phyloP scores from a whole-genome alignment of 345 rosid genomes.

The Mangifera indica region DNA sequence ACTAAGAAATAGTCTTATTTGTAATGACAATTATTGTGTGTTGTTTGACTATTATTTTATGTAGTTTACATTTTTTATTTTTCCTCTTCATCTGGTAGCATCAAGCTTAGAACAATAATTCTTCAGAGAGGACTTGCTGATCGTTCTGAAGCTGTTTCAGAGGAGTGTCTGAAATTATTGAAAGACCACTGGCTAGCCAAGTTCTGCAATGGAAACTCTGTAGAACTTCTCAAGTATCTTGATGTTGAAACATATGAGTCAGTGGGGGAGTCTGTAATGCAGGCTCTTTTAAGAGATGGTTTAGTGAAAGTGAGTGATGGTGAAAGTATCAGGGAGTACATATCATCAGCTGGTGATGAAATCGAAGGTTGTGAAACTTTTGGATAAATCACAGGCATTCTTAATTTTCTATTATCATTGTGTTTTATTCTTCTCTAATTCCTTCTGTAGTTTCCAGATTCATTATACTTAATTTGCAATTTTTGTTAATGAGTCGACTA shows the following conservation, averaged over 20 bases:
- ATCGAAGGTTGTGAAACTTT: conserved; percentile 48
- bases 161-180: conserved; percentile 84
- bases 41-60: neutral
- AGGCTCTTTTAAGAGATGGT: conserved; percentile 61
- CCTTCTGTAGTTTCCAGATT: too few species aligned
- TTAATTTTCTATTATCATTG: conserved; percentile 15
- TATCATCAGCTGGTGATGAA: conserved; percentile 37
- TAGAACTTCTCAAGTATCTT: conserved; percentile 80
- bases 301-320: conserved; percentile 44
- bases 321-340: conserved; percentile 57
- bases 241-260: conserved; percentile 93
- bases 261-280: conserved; percentile 84
- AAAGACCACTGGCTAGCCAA: conserved; percentile 78
- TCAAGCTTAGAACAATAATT: conserved; percentile 80
- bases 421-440: neutral
- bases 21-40: neutral
- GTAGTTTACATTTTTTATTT: neutral
- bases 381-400: conserved; percentile 11
- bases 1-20: neutral
- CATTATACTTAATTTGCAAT: too few species aligned
- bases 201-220: conserved; percentile 71
- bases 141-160: conserved; percentile 73
- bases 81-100: conserved; percentile 41
- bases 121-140: conserved; percentile 93
- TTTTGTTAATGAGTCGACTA: too few species aligned